phyloP scores from a whole-genome alignment of 2,329 filamentous ascomycete genomes.

The Curvularia spicifera region DNA sequence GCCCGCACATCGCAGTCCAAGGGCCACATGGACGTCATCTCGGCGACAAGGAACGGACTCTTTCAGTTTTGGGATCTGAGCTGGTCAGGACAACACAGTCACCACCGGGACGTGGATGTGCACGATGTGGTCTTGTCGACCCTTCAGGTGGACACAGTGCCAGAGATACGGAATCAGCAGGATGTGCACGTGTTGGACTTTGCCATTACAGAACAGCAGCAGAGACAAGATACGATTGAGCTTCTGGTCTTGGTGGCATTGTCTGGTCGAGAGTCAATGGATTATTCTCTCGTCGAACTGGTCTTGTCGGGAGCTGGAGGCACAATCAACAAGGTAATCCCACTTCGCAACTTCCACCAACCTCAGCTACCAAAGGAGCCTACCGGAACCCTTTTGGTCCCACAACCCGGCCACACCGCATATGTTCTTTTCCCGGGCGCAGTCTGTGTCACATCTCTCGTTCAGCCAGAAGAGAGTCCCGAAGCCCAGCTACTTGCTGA shows the following conservation, averaged over 20 bases:
- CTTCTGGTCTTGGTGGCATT: constrained; percentile 45
- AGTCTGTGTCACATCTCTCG: constrained; percentile 77
- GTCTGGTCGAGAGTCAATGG: constrained; percentile 47
- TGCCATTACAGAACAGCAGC: constrained; percentile 62
- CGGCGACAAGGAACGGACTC: constrained; percentile 76
- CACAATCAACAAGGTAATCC: constrained; percentile 70
- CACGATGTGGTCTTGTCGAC: constrained; percentile 68
- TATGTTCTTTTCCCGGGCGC: constrained; percentile 82
- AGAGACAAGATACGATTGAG: constrained; percentile 42
- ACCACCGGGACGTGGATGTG: constrained; percentile 74
- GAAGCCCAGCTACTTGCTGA: constrained; percentile 72
- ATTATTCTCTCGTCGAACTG: constrained; percentile 79
- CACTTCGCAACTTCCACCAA: constrained; percentile 63
- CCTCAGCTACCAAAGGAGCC: constrained; percentile 45
- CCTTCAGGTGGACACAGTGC: constrained; percentile 62
- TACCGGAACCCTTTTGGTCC: constrained; percentile 69
- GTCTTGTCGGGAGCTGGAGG: constrained; percentile 61
- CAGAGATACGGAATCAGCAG: constrained; percentile 57
- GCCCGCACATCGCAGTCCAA: constrained; percentile 74
- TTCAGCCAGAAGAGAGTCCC: constrained; percentile 70
- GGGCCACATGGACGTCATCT: constrained; percentile 84
- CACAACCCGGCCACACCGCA: constrained; percentile 78
- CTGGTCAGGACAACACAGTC: constrained; percentile 81
- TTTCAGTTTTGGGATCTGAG: constrained; percentile 89
- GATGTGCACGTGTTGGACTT: constrained; percentile 82